Conservation (phyloP, 2,329 filamentous ascomycete species). For the Microdochium paspali region DNA sequence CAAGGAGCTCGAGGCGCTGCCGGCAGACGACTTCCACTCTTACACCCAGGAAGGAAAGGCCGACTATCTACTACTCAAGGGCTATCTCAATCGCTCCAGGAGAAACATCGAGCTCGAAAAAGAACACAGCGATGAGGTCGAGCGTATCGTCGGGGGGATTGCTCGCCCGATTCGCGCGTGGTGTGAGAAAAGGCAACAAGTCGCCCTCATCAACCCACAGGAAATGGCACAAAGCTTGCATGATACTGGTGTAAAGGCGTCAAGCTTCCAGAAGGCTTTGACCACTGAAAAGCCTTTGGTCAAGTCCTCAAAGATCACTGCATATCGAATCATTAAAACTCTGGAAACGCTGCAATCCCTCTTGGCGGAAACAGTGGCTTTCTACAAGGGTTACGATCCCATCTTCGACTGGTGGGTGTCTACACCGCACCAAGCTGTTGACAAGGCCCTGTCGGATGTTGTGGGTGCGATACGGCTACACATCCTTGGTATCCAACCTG, state of each 20-base stretch:
- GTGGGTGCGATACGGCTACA: conserved; percentile 14
- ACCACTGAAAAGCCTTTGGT: no score
- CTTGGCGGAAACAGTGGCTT: conserved; percentile 36
- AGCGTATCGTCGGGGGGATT: conserved; percentile 32
- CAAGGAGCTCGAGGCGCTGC: conserved; percentile 28
- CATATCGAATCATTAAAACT: conserved; percentile 34
- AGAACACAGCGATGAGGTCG: conserved; percentile 23
- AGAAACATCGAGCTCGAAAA: conserved; percentile 29
- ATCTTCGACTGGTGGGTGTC: conserved; percentile 47
- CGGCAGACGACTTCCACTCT: conserved; percentile 20
- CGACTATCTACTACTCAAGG: conserved; percentile 40
- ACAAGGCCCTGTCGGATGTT: conserved; percentile 23
- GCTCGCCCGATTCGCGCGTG: conserved; percentile 28
- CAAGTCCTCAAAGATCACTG: conserved; percentile 28
- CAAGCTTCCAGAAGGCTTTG: no score
- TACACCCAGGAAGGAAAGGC: conserved; percentile 33
- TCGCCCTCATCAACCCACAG: conserved; percentile 31
- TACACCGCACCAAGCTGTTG: conserved; percentile 30
- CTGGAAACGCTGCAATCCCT: conserved; percentile 27
- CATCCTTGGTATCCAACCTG: conserved; percentile 32
- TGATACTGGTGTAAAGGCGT: conserved; percentile 22
- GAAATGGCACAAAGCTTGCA: conserved; percentile 31
- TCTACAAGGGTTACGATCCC: conserved; percentile 47
- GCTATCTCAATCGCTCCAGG: conserved; percentile 27
- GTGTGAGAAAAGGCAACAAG: conserved; percentile 36